phyloP scores from a whole-genome alignment of 1,284 basidiomycete species.

The Naganishia sp. region DNA sequence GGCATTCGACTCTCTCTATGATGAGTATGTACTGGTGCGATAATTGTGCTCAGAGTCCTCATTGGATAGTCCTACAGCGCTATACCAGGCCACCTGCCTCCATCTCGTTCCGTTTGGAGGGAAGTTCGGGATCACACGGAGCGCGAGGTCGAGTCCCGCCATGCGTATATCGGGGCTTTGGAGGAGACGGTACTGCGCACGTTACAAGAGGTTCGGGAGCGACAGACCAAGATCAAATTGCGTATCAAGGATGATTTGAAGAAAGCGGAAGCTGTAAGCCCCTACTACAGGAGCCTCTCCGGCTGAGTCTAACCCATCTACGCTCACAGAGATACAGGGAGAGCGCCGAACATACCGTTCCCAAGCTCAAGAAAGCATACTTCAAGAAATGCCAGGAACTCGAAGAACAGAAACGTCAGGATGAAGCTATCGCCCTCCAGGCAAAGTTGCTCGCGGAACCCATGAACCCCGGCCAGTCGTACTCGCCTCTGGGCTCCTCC shows the following conservation, averaged over 20 bases:
- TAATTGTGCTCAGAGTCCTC: not conserved
- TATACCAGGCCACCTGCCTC: constrained; percentile 59
- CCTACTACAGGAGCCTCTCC: too few relatives aligned
- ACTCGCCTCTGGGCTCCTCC: constrained; percentile 20
- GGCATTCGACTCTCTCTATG: constrained; percentile 60
- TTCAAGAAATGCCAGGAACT: constrained; percentile 76
- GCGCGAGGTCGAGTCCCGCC: constrained; percentile 76
- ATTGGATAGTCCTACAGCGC: not conserved
- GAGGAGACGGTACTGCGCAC: constrained; percentile 70
- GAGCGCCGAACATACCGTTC: constrained; percentile 71
- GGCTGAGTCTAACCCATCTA: not conserved
- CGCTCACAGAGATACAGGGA: constrained; percentile 66
- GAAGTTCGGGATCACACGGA: constrained; percentile 82
- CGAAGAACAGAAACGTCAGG: constrained; percentile 58
- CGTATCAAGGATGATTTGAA: constrained; percentile 87
- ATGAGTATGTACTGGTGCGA: constrained; percentile 43
- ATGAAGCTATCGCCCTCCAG: constrained; percentile 51
- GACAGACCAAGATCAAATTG: constrained; percentile 80
- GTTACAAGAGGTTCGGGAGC: constrained; percentile 71
- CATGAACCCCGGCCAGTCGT: constrained; percentile 34
- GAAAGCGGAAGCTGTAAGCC: constrained; percentile 59
- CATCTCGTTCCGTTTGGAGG: constrained; percentile 68
- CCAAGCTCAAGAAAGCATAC: constrained; percentile 74
- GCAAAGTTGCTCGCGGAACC: constrained; percentile 48
- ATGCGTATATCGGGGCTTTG: constrained; percentile 71